Evolutionary conservation across 2,329 filamentous ascomycete species (phyloP).

Genomic region (Amylocarpus encephaloides): DNA sequence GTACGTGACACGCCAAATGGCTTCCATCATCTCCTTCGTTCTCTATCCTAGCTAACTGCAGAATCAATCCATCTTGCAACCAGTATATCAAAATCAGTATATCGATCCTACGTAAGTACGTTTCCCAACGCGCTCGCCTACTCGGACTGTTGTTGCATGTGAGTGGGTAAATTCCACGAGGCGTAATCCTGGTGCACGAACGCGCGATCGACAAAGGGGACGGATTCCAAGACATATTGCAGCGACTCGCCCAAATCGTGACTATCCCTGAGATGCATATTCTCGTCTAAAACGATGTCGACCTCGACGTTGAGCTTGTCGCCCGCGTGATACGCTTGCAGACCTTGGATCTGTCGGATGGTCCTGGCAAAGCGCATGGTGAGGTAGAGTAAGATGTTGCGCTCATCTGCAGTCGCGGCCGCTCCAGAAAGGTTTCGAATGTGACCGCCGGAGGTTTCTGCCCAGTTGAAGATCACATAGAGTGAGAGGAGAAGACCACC

Average conservation of each 20-base stretch:
- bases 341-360: constrained; percentile 46
- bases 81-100: too few relatives aligned
- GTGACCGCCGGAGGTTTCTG: constrained; percentile 53
- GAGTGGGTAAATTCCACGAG: constrained; percentile 31
- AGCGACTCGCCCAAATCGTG: constrained; percentile 58
- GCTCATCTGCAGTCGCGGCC: constrained; percentile 44
- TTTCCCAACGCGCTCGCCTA: constrained; percentile 11
- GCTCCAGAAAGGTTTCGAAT: constrained; percentile 53
- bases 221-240: constrained; percentile 54
- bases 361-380: constrained; percentile 50
- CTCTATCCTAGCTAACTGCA: too few relatives aligned
- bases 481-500: constrained; percentile 57
- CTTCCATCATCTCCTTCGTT: too few relatives aligned
- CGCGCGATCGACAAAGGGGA: constrained; percentile 35
- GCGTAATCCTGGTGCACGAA: constrained; percentile 37
- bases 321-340: constrained; percentile 54
- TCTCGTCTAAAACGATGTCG: constrained; percentile 50
- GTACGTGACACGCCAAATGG: too few relatives aligned
- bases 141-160: constrained; percentile 31
- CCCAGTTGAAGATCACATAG: constrained; percentile 66
- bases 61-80: too few relatives aligned
- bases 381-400: constrained; percentile 53
- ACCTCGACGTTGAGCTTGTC: constrained; percentile 59
- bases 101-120: too few relatives aligned
- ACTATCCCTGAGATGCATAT: constrained; percentile 43